These are phyloP conservation scores for Mangifera indica DNA, from an alignment of 345 rosid genomes.

Conservation along the genomic window DNA sequence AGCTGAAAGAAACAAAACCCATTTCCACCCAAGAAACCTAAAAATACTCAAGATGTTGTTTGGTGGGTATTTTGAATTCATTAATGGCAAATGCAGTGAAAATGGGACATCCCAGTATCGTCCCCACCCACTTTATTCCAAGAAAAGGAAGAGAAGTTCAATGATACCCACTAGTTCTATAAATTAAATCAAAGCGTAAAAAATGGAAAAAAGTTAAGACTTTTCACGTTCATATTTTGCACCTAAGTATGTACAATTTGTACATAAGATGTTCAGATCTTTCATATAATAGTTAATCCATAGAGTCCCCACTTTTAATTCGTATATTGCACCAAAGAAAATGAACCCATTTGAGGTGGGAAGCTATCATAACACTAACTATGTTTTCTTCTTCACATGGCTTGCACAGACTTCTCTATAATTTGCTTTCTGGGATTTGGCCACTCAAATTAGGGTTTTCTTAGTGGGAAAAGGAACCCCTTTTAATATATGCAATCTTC, in stretches of 20 bases:
- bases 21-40: slow-evolving; percentile 15
- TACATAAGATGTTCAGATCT: slow-evolving; percentile 23
- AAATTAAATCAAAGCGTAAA: not conserved
- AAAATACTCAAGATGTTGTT: slow-evolving; percentile 29
- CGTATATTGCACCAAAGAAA: slow-evolving; percentile 22
- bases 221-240: not conserved
- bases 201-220: not conserved
- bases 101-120: too few species aligned
- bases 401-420: not conserved
- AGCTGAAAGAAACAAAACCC: slow-evolving; percentile 22
- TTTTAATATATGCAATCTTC: not conserved
- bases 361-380: not conserved
- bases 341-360: slow-evolving; percentile 23
- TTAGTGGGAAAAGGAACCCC: too few species aligned
- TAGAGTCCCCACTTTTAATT: slow-evolving; percentile 9
- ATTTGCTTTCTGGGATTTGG: slow-evolving; percentile 13
- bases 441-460: slow-evolving; percentile 8
- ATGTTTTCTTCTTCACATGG: slow-evolving; percentile 33
- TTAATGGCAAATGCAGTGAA: slow-evolving; percentile 25
- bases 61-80: slow-evolving; percentile 23
- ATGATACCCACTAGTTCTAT: slow-evolving; percentile 26
- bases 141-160: slow-evolving; percentile 28
- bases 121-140: slow-evolving; percentile 22
- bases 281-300: slow-evolving; percentile 1
- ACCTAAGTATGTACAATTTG: slow-evolving; percentile 13